These are phyloP conservation scores for Trametopsis cervina DNA, from an alignment of 768 basidiomycete species.

Conservation along the genomic window DNA sequence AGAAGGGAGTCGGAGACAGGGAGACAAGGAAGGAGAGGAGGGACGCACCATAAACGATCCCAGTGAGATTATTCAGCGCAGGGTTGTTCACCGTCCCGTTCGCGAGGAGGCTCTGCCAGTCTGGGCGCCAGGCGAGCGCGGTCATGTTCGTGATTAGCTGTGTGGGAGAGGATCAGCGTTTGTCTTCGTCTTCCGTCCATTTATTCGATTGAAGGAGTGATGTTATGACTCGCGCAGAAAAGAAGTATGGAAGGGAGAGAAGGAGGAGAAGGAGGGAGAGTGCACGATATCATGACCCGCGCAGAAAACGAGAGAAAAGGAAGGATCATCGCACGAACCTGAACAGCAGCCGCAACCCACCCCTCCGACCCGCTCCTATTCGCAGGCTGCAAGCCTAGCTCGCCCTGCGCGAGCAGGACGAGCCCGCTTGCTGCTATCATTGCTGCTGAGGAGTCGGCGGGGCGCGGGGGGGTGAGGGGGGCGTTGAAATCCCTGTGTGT, in stretches of 20 bases:
- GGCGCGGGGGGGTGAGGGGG: conserved; percentile 46
- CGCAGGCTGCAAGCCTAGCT: conserved; percentile 25
- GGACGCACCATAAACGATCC: conserved; percentile 45
- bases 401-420: conserved; percentile 44
- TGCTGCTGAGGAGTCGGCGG: conserved; percentile 67
- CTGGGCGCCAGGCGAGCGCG: conserved; percentile 46
- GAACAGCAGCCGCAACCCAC: conserved; percentile 45
- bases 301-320: neutral
- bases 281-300: no score
- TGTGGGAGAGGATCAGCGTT: neutral
- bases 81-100: conserved; percentile 62
- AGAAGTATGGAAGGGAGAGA: no score
- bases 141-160: conserved; percentile 44
- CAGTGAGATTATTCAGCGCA: conserved; percentile 46
- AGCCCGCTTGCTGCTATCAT: conserved; percentile 56
- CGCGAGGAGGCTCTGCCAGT: conserved; percentile 58
- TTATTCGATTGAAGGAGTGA: neutral
- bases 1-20: neutral
- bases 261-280: no score
- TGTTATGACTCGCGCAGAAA: neutral
- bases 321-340: conserved; percentile 26
- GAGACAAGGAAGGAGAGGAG: neutral
- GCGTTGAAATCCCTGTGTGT: conserved; percentile 64
- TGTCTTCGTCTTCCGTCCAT: neutral
- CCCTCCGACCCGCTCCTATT: conserved; percentile 24